Percentiles rank a stretch among this genome's conserved stretches.
These are phyloP conservation scores for Leccinum olivaceopallidum DNA, from an alignment of 768 basidiomycete species.

Conservation along the genomic window DNA sequence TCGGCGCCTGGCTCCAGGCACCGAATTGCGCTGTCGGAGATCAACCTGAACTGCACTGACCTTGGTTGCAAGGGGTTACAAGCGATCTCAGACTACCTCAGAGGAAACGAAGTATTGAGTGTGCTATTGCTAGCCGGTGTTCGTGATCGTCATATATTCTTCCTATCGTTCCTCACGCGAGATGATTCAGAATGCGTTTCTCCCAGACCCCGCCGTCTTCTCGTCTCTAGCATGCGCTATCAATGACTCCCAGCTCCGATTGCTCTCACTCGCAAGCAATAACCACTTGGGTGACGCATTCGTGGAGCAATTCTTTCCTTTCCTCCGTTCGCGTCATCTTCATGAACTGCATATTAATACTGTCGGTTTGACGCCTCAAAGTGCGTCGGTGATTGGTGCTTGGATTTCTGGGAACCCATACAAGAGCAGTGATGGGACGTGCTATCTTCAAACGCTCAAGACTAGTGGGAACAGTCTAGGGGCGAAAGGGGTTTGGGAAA, in stretches of 20 bases:
- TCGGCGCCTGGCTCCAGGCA: slow-evolving; percentile 50
- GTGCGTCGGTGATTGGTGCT: slow-evolving; percentile 44
- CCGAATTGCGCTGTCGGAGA: slow-evolving; percentile 44
- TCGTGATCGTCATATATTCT: slow-evolving; percentile 23
- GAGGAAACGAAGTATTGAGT: slow-evolving; percentile 44
- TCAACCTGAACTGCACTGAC: slow-evolving; percentile 53
- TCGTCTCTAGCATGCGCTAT: slow-evolving; percentile 47
- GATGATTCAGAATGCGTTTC: slow-evolving; percentile 43
- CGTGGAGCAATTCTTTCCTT: slow-evolving; percentile 47
- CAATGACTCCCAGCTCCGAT: slow-evolving; percentile 51
- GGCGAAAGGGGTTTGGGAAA: slow-evolving; percentile 42
- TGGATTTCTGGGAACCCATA: slow-evolving; percentile 47
- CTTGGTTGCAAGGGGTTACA: slow-evolving; percentile 56
- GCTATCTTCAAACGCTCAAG: slow-evolving; percentile 49
- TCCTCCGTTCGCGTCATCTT: slow-evolving; percentile 47
- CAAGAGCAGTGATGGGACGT: slow-evolving; percentile 23
- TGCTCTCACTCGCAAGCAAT: slow-evolving; percentile 55
- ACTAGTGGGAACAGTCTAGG: slow-evolving; percentile 61
- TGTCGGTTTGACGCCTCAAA: slow-evolving; percentile 43
- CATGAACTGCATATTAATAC: slow-evolving; percentile 54
- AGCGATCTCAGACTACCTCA: slow-evolving; percentile 52
- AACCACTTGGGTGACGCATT: slow-evolving; percentile 49
- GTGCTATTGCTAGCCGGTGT: slow-evolving; percentile 58
- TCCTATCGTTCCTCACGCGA: neutral
- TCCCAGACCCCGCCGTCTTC: slow-evolving; percentile 37